phyloP scores from a whole-genome alignment of 768 basidiomycete genomes.

The Leucogyrophana mollusca region DNA sequence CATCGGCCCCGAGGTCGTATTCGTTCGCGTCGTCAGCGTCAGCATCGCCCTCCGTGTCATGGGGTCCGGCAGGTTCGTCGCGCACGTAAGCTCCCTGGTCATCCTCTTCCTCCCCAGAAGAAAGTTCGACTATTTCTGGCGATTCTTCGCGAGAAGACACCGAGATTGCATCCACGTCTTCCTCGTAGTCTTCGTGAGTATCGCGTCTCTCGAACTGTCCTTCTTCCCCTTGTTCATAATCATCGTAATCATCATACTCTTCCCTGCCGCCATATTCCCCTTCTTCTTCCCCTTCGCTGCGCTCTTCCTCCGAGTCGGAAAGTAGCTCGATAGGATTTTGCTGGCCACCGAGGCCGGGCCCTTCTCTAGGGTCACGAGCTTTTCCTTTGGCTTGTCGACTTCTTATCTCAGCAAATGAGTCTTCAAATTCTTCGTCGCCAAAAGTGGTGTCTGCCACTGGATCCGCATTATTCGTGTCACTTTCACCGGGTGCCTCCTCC shows the following conservation, averaged over 20 bases:
- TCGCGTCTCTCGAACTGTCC: not conserved
- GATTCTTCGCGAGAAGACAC: slow-evolving; percentile 2
- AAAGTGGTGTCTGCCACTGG: slow-evolving; percentile 14
- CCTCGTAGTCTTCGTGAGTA: slow-evolving; percentile 9
- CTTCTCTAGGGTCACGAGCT: slow-evolving; percentile 59
- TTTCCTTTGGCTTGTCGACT: slow-evolving; percentile 58
- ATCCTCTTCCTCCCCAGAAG: slow-evolving; percentile 26
- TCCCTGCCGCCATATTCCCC: slow-evolving; percentile 23
- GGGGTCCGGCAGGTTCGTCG: no score
- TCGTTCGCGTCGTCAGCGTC: slow-evolving; percentile 17
- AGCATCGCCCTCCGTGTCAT: slow-evolving; percentile 12
- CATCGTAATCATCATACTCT: slow-evolving; percentile 17
- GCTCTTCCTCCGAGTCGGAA: slow-evolving; percentile 32
- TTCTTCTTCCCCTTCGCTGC: slow-evolving; percentile 24
- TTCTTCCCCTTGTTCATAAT: slow-evolving; percentile 8
- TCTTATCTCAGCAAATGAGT: slow-evolving; percentile 55
- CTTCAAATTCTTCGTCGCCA: slow-evolving; percentile 37
- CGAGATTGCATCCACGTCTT: slow-evolving; percentile 9
- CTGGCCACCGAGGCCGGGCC: slow-evolving; percentile 45
- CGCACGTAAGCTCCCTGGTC: slow-evolving; percentile 2
- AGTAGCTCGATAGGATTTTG: slow-evolving; percentile 48
- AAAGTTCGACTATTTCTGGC: slow-evolving; percentile 19
- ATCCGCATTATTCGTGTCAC: slow-evolving; percentile 23
- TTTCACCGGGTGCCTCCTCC: slow-evolving; percentile 8
- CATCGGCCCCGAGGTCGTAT: not conserved